phyloP scores from a whole-genome alignment of 2,329 filamentous ascomycete species.

The Ascochyta koolunga region DNA sequence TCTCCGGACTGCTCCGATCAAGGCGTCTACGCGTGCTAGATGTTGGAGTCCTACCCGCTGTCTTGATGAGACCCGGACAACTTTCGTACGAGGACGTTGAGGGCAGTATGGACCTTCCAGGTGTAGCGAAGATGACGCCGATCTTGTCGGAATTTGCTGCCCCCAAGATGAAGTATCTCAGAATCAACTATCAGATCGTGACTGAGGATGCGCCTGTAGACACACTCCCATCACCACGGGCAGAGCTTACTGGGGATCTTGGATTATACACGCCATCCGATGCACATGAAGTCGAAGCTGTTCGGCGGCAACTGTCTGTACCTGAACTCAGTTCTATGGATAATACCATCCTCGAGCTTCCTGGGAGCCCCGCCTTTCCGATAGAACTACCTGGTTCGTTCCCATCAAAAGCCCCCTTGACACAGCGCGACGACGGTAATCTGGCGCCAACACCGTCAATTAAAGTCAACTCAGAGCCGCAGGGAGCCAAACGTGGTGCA shows the following conservation, averaged over 20 bases:
- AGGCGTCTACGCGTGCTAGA: constrained; percentile 62
- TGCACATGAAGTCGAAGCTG: constrained; percentile 37
- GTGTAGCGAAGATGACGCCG: constrained; percentile 61
- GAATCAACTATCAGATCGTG: constrained; percentile 61
- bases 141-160: constrained; percentile 55
- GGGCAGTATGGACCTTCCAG: constrained; percentile 48
- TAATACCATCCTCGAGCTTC: constrained; percentile 31
- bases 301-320: constrained; percentile 7
- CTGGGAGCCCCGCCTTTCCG: constrained; percentile 35
- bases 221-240: constrained; percentile 23
- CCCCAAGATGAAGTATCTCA: constrained; percentile 59
- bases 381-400: constrained; percentile 35
- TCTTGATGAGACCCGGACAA: constrained; percentile 28
- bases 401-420: neutral
- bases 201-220: constrained; percentile 51
- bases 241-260: constrained; percentile 35
- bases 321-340: constrained; percentile 34
- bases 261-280: constrained; percentile 24
- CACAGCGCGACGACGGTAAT: neutral
- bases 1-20: constrained; percentile 60
- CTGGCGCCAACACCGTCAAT: constrained; percentile 18
- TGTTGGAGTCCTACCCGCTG: constrained; percentile 54
- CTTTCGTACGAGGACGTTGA: constrained; percentile 23
- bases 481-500: constrained; percentile 48
- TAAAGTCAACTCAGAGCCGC: constrained; percentile 42